Evolutionary conservation across 495 filamentous ascomycete species (phyloP).

Genomic region (Daldinia vernicosa): DNA sequence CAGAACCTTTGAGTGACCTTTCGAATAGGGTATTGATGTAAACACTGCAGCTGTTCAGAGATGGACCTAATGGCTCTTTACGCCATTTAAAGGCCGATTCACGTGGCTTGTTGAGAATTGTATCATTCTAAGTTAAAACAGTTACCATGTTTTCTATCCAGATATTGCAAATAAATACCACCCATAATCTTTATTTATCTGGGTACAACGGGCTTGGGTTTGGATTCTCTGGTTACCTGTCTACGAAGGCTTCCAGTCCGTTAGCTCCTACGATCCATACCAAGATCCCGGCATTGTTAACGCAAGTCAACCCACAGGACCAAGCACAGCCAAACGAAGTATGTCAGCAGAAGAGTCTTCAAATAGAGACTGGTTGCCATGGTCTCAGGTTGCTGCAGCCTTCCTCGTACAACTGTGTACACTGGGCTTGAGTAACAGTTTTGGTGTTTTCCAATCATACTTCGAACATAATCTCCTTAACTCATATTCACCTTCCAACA

Average conservation of each 20-base stretch:
- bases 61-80: too few species aligned
- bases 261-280: neutral
- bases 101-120: too few species aligned
- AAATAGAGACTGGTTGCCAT: conserved; percentile 14
- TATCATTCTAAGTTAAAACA: too few species aligned
- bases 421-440: conserved; percentile 55
- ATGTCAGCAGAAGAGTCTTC: neutral
- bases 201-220: neutral
- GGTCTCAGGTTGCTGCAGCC: conserved; percentile 37
- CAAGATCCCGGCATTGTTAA: neutral
- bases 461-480: conserved; percentile 49
- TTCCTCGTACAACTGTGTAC: conserved; percentile 40
- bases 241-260: neutral
- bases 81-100: too few species aligned
- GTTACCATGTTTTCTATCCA: too few species aligned
- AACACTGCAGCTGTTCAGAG: too few species aligned
- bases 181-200: neutral
- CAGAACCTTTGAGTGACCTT: too few species aligned
- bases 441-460: conserved; percentile 61
- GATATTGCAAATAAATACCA: too few species aligned
- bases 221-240: neutral
- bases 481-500: conserved; percentile 47
- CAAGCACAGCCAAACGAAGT: neutral
- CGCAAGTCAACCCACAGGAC: neutral
- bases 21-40: too few species aligned